Evolutionary conservation across 495 filamentous ascomycete species (phyloP), one percentile per base, ranked within the genome.

Genomic region (Oleoguttula mirabilis): DNA sequence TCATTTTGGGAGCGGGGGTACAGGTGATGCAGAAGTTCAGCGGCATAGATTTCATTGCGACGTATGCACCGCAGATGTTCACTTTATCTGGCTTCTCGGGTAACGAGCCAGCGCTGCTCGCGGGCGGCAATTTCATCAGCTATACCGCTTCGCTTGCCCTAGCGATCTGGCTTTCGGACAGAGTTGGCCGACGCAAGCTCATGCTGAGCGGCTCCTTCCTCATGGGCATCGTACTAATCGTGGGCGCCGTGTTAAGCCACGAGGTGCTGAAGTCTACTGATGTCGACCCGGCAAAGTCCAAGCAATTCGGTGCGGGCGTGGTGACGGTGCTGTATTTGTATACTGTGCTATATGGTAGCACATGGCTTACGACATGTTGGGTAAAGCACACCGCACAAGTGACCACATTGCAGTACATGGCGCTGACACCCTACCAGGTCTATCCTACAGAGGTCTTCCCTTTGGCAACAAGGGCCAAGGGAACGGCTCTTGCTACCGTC

Each of bases 401-500:
- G n/a, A 7, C 25, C 25, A 7, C 25, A 7, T 7, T 7, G n/a
- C 25, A 28, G 25, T 28, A 28, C n/a, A 28, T 28, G n/a, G 7
- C 7, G 25, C 25, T 28, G n/a, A 28, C 25, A 28, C 25, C n/a
- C n/a, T 28, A 7, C n/a, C 25, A 28, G 25, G n/a, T n/a, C n/a
- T n/a, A 28, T n/a, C 25, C 25, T 7, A 28, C 25, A 7, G 77
- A 82, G 50, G 80, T 81, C 38, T 80, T 80, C 60, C 78, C 77
- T 0, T 57, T 82, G 14, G 70, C 71, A 17, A 72, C 80, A 3
- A 70, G 78, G 20, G 77, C 75, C 4, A 72, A 75, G 19, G 78
- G 78, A 15, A 80, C 77, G 31, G 74, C 78, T 10, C 78, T 75
- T 70, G 77, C 75, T 45, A 78, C 80, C 0, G 68, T 82, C 3